A percentile compares a stretch with the other conserved stretches of the same genome.
phyloP scores from a whole-genome alignment of 2,329 filamentous ascomycete species.

The Neonectria neomacrospora region DNA sequence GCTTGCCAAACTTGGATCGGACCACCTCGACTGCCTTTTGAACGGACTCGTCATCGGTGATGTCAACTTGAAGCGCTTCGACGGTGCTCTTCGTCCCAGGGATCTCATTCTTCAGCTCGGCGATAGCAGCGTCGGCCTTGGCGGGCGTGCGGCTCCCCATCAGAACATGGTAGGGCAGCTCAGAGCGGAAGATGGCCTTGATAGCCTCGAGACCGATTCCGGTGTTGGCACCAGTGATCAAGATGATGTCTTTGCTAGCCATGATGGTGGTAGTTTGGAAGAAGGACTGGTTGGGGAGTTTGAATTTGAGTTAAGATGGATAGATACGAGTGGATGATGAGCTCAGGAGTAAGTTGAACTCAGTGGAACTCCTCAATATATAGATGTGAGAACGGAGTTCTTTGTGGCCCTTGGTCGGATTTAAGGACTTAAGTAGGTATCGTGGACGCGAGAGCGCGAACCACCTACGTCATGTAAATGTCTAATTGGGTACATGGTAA shows the following conservation, averaged over 20 bases:
- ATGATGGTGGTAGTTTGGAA: slow-evolving; percentile 21
- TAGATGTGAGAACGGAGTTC: not conserved
- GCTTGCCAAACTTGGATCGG: slow-evolving; percentile 51
- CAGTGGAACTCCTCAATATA: not conserved
- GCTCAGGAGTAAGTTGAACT: not conserved
- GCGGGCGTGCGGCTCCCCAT: slow-evolving; percentile 63
- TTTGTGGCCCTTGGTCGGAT: not conserved
- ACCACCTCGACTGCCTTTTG: slow-evolving; percentile 57
- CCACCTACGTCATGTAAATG: no score
- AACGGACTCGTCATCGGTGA: slow-evolving; percentile 65
- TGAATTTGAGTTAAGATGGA: not conserved
- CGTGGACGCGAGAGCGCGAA: not conserved
- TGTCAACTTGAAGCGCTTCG: slow-evolving; percentile 62
- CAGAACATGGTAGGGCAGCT: slow-evolving; percentile 63
- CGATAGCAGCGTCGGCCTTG: slow-evolving; percentile 62
- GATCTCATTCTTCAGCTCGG: slow-evolving; percentile 53
- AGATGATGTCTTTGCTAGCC: slow-evolving; percentile 53
- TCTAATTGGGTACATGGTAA: no score
- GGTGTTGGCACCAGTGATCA: slow-evolving; percentile 71
- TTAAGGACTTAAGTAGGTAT: not conserved
- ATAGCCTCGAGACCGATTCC: slow-evolving; percentile 70
- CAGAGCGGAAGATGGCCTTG: slow-evolving; percentile 62
- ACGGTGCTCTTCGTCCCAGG: slow-evolving; percentile 55
- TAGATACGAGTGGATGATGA: not conserved
- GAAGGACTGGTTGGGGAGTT: not conserved